Evolutionary conservation across 805 yeast species (phyloP).

Genomic region (Cyberlindnera samutprakarnensis): DNA sequence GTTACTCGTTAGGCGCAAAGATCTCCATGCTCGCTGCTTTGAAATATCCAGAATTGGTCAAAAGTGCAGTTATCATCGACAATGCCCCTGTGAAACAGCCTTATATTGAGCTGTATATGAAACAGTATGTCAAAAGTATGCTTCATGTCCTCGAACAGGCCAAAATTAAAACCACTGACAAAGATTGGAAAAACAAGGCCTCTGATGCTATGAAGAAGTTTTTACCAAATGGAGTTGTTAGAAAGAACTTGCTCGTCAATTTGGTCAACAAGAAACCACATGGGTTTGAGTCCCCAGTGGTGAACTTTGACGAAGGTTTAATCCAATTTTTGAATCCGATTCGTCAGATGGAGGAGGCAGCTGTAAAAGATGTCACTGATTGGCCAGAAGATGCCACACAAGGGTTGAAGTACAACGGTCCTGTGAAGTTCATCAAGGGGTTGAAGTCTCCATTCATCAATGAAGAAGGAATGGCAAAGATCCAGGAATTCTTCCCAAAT

Average conservation of each 20-base stretch:
- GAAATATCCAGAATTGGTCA: constrained; percentile 31
- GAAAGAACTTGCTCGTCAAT: constrained; percentile 34
- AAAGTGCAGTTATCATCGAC: constrained; percentile 39
- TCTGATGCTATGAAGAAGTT: constrained; percentile 86
- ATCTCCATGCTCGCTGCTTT: constrained; percentile 40
- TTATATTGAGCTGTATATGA: constrained; percentile 29
- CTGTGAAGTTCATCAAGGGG: constrained; percentile 20
- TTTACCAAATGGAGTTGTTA: constrained; percentile 62
- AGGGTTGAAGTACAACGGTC: constrained; percentile 15
- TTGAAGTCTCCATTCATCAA: constrained; percentile 20
- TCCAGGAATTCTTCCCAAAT: constrained; percentile 22
- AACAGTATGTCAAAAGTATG: constrained; percentile 31
- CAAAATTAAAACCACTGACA: constrained; percentile 20
- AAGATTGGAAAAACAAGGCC: constrained; percentile 71
- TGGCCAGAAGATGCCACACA: constrained; percentile 25
- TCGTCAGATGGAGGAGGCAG: constrained; percentile 21
- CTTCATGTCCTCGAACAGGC: constrained; percentile 81
- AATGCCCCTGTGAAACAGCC: constrained; percentile 36
- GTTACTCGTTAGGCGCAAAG: constrained; percentile 50
- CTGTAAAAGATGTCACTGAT: constrained; percentile 24
- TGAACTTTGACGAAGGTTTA: constrained; percentile 20
- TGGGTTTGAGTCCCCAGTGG: constrained; percentile 20
- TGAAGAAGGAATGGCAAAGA: constrained; percentile 13
- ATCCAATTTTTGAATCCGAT: constrained; percentile 29
- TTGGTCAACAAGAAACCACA: constrained; percentile 25